A percentile compares a stretch with the other conserved stretches of the same genome.
Evolutionary conservation across 495 filamentous ascomycete species (phyloP).

Genomic region (Elasticomyces elasticus): DNA sequence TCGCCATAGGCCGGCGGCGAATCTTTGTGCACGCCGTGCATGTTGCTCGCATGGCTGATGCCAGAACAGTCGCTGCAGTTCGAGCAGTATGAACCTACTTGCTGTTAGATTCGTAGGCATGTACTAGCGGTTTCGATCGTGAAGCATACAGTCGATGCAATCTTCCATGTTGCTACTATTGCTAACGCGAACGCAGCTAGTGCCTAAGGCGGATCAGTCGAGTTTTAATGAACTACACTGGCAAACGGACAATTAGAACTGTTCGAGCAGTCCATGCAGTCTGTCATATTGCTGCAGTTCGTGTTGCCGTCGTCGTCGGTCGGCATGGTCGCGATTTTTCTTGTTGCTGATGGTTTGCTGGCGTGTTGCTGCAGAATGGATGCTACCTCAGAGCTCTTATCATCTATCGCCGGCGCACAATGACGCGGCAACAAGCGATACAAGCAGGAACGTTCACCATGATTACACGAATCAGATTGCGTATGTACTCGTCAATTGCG

Average conservation of each 20-base stretch:
- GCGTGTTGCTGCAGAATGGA: neutral
- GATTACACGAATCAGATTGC: no score
- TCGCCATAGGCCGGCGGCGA: neutral
- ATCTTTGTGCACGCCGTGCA: constrained; percentile 9
- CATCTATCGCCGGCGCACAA: neutral
- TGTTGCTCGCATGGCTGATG: constrained; percentile 5
- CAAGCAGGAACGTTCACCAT: no score
- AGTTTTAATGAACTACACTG: neutral
- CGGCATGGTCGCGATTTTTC: neutral
- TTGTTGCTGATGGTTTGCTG: neutral
- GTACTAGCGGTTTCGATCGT: neutral
- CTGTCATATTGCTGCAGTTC: constrained; percentile 12
- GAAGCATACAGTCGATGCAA: constrained; percentile 6
- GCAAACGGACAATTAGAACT: constrained; percentile 3
- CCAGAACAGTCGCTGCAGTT: constrained; percentile 15
- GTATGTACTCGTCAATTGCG: neutral
- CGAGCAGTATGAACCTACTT: neutral
- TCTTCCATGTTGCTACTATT: constrained; percentile 8
- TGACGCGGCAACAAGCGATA: neutral
- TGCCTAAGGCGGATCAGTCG: neutral
- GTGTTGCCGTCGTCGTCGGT: constrained; percentile 10
- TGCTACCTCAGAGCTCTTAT: neutral
- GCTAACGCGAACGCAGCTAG: constrained; percentile 3
- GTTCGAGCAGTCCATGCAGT: constrained; percentile 13
- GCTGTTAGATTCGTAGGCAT: neutral